Base-by-base conservation (phyloP, 2,329 filamentous ascomycete species). In the Alternaria metachromatica region DNA sequence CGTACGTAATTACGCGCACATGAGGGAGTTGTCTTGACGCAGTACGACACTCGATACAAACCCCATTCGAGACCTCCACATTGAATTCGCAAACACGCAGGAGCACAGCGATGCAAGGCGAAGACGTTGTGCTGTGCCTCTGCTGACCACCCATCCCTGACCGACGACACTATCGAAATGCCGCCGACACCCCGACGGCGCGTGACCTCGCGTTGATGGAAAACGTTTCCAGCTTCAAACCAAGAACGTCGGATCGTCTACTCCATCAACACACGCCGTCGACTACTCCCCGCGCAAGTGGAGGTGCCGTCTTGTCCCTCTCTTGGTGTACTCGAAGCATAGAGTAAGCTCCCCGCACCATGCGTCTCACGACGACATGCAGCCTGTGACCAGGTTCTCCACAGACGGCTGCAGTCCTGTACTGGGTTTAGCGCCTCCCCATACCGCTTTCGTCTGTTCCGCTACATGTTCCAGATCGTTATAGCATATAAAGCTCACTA, bases 351-450 rank as follows among this genome's bases (percentile, higher is more conserved):
- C 54, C 48, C 59, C 62, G 58, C 58, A 53, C 15, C 37, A 25
- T 23, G 43, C 26, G 15, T 30, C 46, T 49, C 43, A 48, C 53
- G 28, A 54, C 55, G n/a, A 20, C 13, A 28, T 23, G 37, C 28
- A 53, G 46, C 12, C 44, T 44, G 53, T 28, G 30, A 41, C 46
- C 44, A 33, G 41, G 33, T 45, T 53, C 53, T 56, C 62, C 62
- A 62, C 33, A 37, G 30, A 54, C 62, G 65, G 63, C 44, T 55
- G 55, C 54, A 50, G 50, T 62, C 41, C 67, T 64, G 10, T 28
- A 46, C 57, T 30, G 44, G 60, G 66, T 21, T 55, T 72, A 73
- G 71, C 56, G 43, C 43, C 11, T 11, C n/a, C 10, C 62, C 65
- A 67, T 33, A 30, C 58, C 53, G 55, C 45, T 62, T 64, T 37